These are phyloP conservation scores for Heimioporus sp. DNA, from an alignment of 768 basidiomycete species.

Conservation along the genomic window DNA sequence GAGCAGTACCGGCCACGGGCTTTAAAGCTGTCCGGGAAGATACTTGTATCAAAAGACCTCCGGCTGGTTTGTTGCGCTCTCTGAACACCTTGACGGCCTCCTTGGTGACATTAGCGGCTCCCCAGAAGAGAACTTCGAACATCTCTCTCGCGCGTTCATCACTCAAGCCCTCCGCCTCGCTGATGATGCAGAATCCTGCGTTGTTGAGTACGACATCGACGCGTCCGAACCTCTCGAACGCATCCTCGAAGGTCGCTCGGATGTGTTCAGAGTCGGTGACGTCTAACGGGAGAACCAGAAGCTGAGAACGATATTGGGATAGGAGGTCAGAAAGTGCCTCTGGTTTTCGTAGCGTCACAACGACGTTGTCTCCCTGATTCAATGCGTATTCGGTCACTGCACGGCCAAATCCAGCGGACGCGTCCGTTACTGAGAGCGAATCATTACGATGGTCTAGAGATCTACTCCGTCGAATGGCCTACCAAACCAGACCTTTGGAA, in stretches of 20 bases:
- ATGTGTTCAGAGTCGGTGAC: conserved; percentile 35
- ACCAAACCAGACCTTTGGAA: conserved; percentile 25
- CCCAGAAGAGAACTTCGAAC: conserved; percentile 43
- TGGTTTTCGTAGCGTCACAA: conserved; percentile 40
- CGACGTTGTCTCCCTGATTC: conserved; percentile 36
- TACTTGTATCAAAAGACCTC: conserved; percentile 39
- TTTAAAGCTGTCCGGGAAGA: conserved; percentile 29
- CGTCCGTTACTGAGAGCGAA: conserved; percentile 36
- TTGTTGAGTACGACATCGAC: conserved; percentile 49
- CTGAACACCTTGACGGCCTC: conserved; percentile 37
- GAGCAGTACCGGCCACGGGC: conserved; percentile 23
- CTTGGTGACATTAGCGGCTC: conserved; percentile 30
- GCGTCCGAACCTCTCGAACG: conserved; percentile 37
- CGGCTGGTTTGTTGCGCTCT: conserved; percentile 36
- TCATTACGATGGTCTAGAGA: background rate
- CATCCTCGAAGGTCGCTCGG: conserved; percentile 32
- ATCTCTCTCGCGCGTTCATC: conserved; percentile 32
- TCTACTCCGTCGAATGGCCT: background rate
- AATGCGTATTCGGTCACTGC: conserved; percentile 34
- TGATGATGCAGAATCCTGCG: conserved; percentile 31
- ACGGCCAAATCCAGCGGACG: conserved; percentile 40
- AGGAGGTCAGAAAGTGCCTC: conserved; percentile 29
- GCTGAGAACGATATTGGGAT: conserved; percentile 27
- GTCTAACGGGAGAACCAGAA: conserved; percentile 41
- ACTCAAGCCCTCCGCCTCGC: conserved; percentile 38